Evolutionary conservation across 1,284 basidiomycete genomes (phyloP).

Genomic region (Dichomitus squalens): DNA sequence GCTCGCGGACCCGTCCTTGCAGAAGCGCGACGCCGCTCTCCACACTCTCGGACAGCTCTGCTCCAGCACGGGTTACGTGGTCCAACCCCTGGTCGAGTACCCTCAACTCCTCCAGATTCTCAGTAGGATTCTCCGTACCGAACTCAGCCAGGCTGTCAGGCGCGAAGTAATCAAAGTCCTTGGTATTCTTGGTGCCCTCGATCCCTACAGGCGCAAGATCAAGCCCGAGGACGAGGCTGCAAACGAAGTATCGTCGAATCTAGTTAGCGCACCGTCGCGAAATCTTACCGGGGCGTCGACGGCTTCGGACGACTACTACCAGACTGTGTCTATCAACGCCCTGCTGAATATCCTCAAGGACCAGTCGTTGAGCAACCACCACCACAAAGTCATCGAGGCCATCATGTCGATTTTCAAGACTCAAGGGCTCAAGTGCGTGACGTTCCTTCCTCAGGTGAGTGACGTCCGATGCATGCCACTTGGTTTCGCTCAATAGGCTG

Average conservation of each 20-base stretch:
- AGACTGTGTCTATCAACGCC: constrained; percentile 93
- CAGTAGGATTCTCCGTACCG: constrained; percentile 86
- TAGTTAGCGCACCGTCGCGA: constrained; percentile 52
- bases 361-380: constrained; percentile 81
- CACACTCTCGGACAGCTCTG: constrained; percentile 95
- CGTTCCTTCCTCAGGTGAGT: constrained; percentile 89
- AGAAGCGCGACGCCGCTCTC: constrained; percentile 93
- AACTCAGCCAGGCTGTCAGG: constrained; percentile 76
- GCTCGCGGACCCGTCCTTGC: constrained; percentile 83
- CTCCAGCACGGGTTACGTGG: constrained; percentile 95
- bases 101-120: constrained; percentile 89
- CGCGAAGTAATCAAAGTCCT: constrained; percentile 94
- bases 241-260: constrained; percentile 67
- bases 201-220: constrained; percentile 93
- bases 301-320: constrained; percentile 93
- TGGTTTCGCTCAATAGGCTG: not conserved
- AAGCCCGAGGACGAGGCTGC: constrained; percentile 78
- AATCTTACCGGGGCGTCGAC: constrained; percentile 43
- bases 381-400: constrained; percentile 95
- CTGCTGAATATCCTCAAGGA: constrained; percentile 91
- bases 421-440: constrained; percentile 94
- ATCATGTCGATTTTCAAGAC: constrained; percentile 99
- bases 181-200: constrained; percentile 96
- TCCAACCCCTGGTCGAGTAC: constrained; percentile 89
- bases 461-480: not conserved